Conservation (phyloP, 2,329 filamentous ascomycete genomes). For the Beauveria brongniartii region DNA sequence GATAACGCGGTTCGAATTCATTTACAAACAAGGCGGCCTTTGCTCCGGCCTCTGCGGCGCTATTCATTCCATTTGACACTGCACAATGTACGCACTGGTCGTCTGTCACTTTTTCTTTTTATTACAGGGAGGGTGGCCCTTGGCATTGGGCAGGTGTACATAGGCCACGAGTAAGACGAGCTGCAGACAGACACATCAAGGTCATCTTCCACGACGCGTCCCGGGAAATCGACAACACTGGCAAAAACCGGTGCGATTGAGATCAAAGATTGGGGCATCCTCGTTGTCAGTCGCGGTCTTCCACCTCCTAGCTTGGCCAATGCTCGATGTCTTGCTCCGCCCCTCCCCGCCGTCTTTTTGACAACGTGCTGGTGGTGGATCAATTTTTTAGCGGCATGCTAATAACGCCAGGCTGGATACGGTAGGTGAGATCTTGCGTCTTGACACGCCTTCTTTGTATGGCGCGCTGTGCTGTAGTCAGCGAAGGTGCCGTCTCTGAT, state of each 20-base stretch:
- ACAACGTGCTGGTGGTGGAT: constrained; percentile 1
- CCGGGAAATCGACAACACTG: not conserved
- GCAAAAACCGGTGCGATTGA: not conserved
- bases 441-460: not conserved
- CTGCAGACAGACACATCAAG: not conserved
- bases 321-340: not conserved
- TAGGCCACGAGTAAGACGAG: not conserved
- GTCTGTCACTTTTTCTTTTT: not conserved
- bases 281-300: not conserved
- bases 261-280: not conserved
- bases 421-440: not conserved
- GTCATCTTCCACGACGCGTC: not conserved
- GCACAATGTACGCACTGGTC: not conserved
- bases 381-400: not conserved
- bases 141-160: not conserved
- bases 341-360: not conserved
- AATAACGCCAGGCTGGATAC: not conserved
- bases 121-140: not conserved
- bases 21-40: not conserved
- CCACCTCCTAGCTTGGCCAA: not conserved
- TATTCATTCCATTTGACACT: not conserved
- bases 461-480: not conserved
- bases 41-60: not conserved
- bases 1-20: not conserved
- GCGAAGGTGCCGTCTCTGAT: not conserved